These are phyloP conservation scores for Malus hybrid DNA, from an alignment of 331 rosid genomes.

Conservation along the genomic window DNA sequence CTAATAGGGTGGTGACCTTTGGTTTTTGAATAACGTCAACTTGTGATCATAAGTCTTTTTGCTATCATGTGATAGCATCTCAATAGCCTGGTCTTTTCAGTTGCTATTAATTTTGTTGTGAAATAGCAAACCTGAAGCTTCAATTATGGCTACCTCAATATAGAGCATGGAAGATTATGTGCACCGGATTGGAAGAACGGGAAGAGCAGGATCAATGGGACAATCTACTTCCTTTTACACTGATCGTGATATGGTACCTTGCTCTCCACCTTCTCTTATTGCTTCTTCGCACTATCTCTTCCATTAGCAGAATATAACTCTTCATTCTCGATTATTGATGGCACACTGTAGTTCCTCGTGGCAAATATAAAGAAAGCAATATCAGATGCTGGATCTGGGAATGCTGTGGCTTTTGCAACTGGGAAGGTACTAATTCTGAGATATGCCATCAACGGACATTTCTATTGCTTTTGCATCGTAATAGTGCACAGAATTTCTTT, in stretches of 20 bases:
- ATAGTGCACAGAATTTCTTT: neutral
- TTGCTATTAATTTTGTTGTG: constrained; percentile 46
- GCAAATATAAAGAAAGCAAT: constrained; percentile 78
- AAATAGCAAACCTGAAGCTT: constrained; percentile 63
- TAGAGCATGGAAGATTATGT: constrained; percentile 96
- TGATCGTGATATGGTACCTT: constrained; percentile 68
- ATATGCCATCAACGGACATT: neutral
- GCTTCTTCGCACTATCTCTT: neutral
- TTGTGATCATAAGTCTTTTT: constrained; percentile 11
- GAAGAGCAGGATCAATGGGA: constrained; percentile 87
- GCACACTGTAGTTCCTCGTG: constrained; percentile 55
- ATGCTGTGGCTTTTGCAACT: constrained; percentile 53
- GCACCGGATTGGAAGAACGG: constrained; percentile 90
- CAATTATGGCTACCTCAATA: constrained; percentile 71
- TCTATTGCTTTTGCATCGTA: neutral
- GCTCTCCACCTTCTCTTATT: constrained; percentile 1
- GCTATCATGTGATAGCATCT: constrained; percentile 35
- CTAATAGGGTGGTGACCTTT: neutral
- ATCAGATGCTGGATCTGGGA: constrained; percentile 70
- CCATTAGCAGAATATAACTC: constrained; percentile 7
- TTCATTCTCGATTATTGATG: constrained; percentile 6
- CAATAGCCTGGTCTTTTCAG: constrained; percentile 35
- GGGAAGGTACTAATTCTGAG: constrained; percentile 51
- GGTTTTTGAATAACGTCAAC: neutral
- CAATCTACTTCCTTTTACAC: constrained; percentile 72